phyloP scores from a whole-genome alignment of 441 rosid genomes.

The Syzygium malaccense region DNA sequence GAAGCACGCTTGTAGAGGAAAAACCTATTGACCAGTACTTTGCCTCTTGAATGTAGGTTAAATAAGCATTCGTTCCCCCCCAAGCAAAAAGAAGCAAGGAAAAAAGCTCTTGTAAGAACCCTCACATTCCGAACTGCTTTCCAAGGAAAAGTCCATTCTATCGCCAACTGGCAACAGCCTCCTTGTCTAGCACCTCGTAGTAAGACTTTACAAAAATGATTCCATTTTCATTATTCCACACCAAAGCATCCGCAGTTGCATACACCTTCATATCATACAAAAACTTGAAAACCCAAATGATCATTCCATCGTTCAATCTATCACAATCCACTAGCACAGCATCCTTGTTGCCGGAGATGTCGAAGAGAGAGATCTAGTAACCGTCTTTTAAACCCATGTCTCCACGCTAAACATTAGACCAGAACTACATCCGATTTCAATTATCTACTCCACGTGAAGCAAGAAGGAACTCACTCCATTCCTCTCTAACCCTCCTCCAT shows the following conservation, averaged over 20 bases:
- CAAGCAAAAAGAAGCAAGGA: too few relatives aligned
- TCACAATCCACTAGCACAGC: neutral
- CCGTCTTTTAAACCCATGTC: neutral
- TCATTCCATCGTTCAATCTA: neutral
- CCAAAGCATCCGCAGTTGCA: neutral
- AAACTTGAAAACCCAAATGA: neutral
- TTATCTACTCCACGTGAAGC: neutral
- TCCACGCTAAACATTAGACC: neutral
- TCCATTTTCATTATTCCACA: neutral
- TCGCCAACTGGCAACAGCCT: too few relatives aligned
- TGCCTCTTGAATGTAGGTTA: too few relatives aligned
- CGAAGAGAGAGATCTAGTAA: neutral
- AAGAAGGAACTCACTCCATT: neutral
- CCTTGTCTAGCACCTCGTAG: neutral
- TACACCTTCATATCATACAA: neutral
- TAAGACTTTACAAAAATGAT: neutral
- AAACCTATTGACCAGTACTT: too few relatives aligned
- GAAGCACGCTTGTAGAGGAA: too few relatives aligned
- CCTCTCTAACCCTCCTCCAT: neutral
- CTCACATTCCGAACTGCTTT: neutral
- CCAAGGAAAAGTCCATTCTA: neutral
- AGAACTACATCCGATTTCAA: neutral
- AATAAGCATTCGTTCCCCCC: too few relatives aligned
- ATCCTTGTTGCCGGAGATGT: neutral
- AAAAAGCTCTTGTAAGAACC: too few relatives aligned